Evolutionary conservation across 2,329 filamentous ascomycete genomes (phyloP), one percentile per base, ranked within the genome.

Genomic region (Dendrostoma leiphaemia): DNA sequence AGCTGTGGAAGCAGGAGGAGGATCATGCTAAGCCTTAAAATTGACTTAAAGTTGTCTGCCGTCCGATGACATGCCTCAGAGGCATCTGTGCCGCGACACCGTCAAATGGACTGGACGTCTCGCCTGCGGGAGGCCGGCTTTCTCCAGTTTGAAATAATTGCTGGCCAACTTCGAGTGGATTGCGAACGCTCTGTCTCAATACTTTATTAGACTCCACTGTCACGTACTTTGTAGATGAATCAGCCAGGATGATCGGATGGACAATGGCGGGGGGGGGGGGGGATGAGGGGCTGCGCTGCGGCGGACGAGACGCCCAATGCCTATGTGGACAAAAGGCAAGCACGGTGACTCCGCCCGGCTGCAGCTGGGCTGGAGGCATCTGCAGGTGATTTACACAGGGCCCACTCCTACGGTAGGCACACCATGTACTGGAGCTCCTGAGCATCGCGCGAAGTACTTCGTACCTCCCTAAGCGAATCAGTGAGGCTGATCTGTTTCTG

Each of bases 311-410:
- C 13, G 13, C 13, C 7, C 12, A 17, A 44, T 46, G 37, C 29
- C 35, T 40, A 57, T 54, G 52, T 54, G 29, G 54, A 57, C 44
- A 38, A 57, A 57, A 54, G 54, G 51, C 54, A 54, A 46, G 28
- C 46, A 51, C 34, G 47, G 31, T n/a, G 28, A 21, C 34, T 38
- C 26, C 50, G 43, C 50, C 35, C 29, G 24, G 31, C 15, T 34
- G 38, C 24, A 51, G 38, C 8, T 34, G 29, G 34, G 46, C 23
- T 17, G 49, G 31, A 15, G 21, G 15, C 50, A 32, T 41, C 50
- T 52, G 50, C 50, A 52, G 34, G 50, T 52, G 24, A 47, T 47
- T 41, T 46, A 31, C 28, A 32, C 13, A 9, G 12, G 23, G 23
- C 6, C 38, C 38, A 26, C 38, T 24, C 24, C 15, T 24, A 15